Conservation (phyloP, 2,329 filamentous ascomycete species). For the Orbilia oligospora region DNA sequence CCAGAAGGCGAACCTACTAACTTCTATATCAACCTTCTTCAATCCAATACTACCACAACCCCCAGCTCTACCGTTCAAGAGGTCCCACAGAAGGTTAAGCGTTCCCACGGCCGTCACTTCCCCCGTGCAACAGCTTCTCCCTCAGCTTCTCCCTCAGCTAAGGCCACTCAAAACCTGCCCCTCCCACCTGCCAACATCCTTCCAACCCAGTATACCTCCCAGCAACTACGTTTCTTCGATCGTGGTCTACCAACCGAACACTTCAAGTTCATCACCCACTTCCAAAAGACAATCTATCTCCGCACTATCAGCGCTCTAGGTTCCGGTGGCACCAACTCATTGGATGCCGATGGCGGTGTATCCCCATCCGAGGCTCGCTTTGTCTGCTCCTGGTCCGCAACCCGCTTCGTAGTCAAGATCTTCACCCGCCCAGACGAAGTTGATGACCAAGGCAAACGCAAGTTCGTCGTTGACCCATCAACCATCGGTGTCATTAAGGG, state of each 20-base stretch:
- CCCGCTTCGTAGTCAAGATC: slow-evolving; percentile 51
- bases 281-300: slow-evolving; percentile 87
- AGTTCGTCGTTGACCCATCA: slow-evolving; percentile 50
- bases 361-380: slow-evolving; percentile 42
- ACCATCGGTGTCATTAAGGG: slow-evolving; percentile 35
- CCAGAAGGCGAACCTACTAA: slow-evolving; percentile 49
- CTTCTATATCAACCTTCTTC: slow-evolving; percentile 51
- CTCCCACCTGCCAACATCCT: slow-evolving; percentile 37
- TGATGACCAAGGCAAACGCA: slow-evolving; percentile 16
- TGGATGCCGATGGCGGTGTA: slow-evolving; percentile 62
- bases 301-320: slow-evolving; percentile 69
- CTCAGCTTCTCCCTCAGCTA: slow-evolving; percentile 26
- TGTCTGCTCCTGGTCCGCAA: slow-evolving; percentile 47
- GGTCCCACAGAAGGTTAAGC: slow-evolving; percentile 32
- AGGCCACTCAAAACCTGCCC: not conserved
- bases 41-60: slow-evolving; percentile 14
- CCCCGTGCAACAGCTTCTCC: slow-evolving; percentile 27
- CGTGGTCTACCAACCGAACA: slow-evolving; percentile 84
- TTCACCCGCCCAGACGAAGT: slow-evolving; percentile 43
- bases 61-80: not conserved
- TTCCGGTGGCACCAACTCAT: slow-evolving; percentile 67
- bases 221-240: slow-evolving; percentile 89
- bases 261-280: slow-evolving; percentile 95
- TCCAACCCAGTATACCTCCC: slow-evolving; percentile 66
- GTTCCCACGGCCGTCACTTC: slow-evolving; percentile 51